A percentile compares a stretch with the other conserved stretches of the same genome.
phyloP scores from a whole-genome alignment of 208 protist genomes.

The Tritrichomonas foetus region DNA sequence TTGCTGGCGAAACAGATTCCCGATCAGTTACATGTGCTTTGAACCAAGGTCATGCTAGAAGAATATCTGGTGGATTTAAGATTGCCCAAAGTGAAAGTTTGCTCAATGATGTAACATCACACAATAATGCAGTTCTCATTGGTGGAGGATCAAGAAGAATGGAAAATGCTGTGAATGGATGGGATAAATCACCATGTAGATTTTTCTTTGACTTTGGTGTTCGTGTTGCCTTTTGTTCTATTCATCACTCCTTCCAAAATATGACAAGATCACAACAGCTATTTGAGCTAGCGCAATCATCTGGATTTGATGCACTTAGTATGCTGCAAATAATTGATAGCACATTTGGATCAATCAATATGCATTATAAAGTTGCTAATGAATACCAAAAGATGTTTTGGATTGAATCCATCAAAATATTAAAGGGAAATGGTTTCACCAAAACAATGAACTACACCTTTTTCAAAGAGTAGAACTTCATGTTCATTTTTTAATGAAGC shows the following conservation, averaged over 20 bases:
- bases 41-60: background rate
- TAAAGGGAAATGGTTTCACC: background rate
- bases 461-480: no score
- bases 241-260: background rate
- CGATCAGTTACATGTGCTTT: background rate
- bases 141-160: background rate
- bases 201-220: slow-evolving; percentile 25
- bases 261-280: background rate
- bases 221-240: background rate
- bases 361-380: background rate
- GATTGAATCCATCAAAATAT: background rate
- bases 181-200: background rate
- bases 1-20: background rate
- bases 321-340: background rate
- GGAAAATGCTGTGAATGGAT: background rate
- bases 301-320: background rate
- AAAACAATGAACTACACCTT: background rate
- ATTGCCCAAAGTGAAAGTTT: background rate
- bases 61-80: slow-evolving; percentile 33
- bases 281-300: background rate
- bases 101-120: background rate
- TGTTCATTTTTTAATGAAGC: no score
- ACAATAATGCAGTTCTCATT: background rate
- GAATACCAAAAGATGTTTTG: background rate
- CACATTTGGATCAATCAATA: background rate